Base-by-base conservation (phyloP, 495 filamentous ascomycete genomes). In the Cenococcum geophilum region DNA sequence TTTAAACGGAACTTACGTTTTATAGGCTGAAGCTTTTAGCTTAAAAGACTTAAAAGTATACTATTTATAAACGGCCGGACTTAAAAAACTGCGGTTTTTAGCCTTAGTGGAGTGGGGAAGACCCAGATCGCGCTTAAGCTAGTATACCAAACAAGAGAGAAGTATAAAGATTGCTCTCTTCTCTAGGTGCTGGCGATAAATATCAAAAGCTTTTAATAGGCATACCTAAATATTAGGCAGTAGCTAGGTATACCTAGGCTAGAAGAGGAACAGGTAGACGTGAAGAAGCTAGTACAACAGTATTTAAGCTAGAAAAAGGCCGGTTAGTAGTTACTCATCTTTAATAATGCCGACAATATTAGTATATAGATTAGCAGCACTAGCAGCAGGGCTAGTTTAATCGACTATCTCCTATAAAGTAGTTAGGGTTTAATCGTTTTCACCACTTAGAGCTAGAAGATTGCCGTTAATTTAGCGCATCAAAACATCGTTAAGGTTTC, bases 291-390 rank as follows among this genome's bases (percentile, higher is more conserved):
- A 12, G 59, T 61, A 5, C 11, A 57, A 37, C 55, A 42, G 45
- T 16, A 36, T 11, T 37, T 61, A 22, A 56, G 59, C 53, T 10
- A 32, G 4, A 32, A 51, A 42, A 20, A 2, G 8, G 11, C 57
- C 12, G 57, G 57, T 12, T 20, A 45, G 34, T 61, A 52, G 59
- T 57, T 61, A 21, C 27, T 61, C 16, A 57, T 61, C 9, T 6
- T 61, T 1, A 52, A 61, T 43, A 68, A 68, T 50, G 66, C 66
- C 12, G 66, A 68, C 35, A 59, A 68, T 52, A 16, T 49, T 43
- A 49, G 55, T 35, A n/a, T 66, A 11, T 43, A 49, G 57, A 18
- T 40, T 0, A 5, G 49, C 9, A 1, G 5, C 42, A n/a, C n/a
- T n/a, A 53, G 18, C 11, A 36, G 48, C 55, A 42, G 57, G 16